Conservation (phyloP, 257 asterid species). For the Ehretia macrophylla region DNA sequence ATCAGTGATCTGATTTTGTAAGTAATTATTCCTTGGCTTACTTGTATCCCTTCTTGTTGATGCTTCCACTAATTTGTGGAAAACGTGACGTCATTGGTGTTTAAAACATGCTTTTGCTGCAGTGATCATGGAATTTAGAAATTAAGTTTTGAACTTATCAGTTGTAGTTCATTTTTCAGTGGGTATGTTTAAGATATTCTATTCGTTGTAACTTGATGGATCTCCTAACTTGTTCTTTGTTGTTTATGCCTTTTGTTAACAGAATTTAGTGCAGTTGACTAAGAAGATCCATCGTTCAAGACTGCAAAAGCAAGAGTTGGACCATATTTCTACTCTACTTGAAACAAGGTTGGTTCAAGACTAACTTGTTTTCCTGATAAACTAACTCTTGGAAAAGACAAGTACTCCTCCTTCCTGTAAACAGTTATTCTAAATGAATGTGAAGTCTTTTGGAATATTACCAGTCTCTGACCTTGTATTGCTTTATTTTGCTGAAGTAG, state of each 20-base stretch:
- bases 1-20: too few relatives aligned
- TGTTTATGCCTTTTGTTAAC: slow-evolving; percentile 3
- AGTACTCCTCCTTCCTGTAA: background rate
- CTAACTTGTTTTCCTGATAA: background rate
- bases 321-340: slow-evolving; percentile 45
- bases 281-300: slow-evolving; percentile 40
- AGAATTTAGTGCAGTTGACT: slow-evolving; percentile 30
- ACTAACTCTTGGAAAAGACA: too few relatives aligned
- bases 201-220: too few relatives aligned
- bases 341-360: slow-evolving; percentile 61
- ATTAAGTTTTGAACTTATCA: background rate
- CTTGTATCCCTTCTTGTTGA: too few relatives aligned
- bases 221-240: background rate
- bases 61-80: too few relatives aligned
- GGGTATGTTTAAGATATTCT: too few relatives aligned
- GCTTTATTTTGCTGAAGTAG: too few relatives aligned
- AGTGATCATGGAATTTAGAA: background rate
- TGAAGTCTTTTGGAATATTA: too few relatives aligned
- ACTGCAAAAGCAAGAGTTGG: slow-evolving; percentile 35
- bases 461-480: too few relatives aligned
- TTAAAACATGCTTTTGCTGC: background rate
- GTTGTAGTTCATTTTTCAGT: too few relatives aligned
- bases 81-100: too few relatives aligned
- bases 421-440: background rate
- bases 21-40: too few relatives aligned